Percentiles rank a stretch among this genome's conserved stretches.
phyloP scores from a whole-genome alignment of 2,329 filamentous ascomycete genomes.

The Sclerotinia nivalis region DNA sequence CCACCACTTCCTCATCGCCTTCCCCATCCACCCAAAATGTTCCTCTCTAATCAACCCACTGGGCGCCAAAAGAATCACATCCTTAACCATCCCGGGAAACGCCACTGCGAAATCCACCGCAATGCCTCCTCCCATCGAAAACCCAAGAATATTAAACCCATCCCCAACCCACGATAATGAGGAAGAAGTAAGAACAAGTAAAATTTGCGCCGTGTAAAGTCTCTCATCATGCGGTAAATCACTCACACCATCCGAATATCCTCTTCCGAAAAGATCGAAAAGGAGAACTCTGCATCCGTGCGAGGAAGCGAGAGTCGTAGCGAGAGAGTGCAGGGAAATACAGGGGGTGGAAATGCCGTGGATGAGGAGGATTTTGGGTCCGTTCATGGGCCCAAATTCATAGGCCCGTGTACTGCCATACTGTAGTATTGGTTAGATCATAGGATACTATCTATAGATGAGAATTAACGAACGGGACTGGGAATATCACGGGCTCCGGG shows the following conservation, averaged over 20 bases:
- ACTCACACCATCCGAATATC: slow-evolving; percentile 65
- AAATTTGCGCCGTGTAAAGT: slow-evolving; percentile 66
- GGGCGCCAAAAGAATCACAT: slow-evolving; percentile 75
- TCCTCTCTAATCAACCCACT: slow-evolving; percentile 67
- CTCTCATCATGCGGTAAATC: slow-evolving; percentile 61
- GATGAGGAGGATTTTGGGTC: slow-evolving; percentile 71
- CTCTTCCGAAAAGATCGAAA: slow-evolving; percentile 76
- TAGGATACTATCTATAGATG: not conserved
- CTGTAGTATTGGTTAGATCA: slow-evolving; percentile 11
- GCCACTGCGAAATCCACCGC: slow-evolving; percentile 67
- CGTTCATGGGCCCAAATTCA: slow-evolving; percentile 75
- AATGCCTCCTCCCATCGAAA: slow-evolving; percentile 78
- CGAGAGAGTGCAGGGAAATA: slow-evolving; percentile 66
- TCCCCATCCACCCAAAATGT: slow-evolving; percentile 52
- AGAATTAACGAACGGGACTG: slow-evolving; percentile 48
- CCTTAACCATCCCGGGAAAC: slow-evolving; percentile 67
- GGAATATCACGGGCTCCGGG: slow-evolving; percentile 68
- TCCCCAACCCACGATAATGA: slow-evolving; percentile 53
- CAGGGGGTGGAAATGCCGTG: slow-evolving; percentile 83
- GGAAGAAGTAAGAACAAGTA: slow-evolving; percentile 65
- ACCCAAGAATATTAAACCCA: slow-evolving; percentile 73
- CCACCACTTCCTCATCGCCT: slow-evolving; percentile 55
- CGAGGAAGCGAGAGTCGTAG: slow-evolving; percentile 61
- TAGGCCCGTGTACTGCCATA: slow-evolving; percentile 74
- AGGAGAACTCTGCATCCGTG: slow-evolving; percentile 74